Evolutionary conservation across 202 grass and related monocot genomes (phyloP).

Genomic region (Tripidium arundinaceum): DNA sequence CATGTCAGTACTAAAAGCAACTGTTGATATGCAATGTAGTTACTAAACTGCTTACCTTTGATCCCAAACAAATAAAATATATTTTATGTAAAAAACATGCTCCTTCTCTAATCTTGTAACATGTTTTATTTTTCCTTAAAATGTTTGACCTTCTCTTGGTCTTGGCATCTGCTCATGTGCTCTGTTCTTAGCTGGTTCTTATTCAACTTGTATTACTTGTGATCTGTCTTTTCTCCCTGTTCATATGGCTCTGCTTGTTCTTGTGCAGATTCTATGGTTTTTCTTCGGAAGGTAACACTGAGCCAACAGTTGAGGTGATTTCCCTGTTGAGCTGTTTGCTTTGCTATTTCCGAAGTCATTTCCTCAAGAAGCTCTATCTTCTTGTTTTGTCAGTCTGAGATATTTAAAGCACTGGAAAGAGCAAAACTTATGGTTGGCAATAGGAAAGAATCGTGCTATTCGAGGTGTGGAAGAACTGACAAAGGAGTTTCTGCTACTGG

Average conservation of each 20-base stretch:
- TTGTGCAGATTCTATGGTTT: slow-evolving; percentile 84
- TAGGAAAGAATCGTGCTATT: slow-evolving; percentile 71
- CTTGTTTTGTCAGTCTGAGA: slow-evolving; percentile 61
- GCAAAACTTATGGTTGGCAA: slow-evolving; percentile 68
- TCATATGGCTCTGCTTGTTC: background rate
- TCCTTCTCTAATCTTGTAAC: background rate
- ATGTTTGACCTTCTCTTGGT: background rate
- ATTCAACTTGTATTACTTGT: background rate
- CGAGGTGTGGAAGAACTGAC: slow-evolving; percentile 96
- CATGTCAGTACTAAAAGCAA: background rate
- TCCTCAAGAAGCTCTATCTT: slow-evolving; percentile 7
- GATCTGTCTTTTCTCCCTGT: background rate
- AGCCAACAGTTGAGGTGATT: slow-evolving; percentile 72
- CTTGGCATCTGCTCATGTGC: background rate
- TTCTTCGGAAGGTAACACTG: slow-evolving; percentile 76
- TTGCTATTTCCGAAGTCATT: slow-evolving; percentile 19
- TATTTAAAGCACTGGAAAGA: slow-evolving; percentile 91
- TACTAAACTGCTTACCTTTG: background rate
- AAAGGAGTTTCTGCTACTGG: slow-evolving; percentile 91
- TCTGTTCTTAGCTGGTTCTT: background rate
- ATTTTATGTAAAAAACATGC: background rate
- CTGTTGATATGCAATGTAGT: background rate
- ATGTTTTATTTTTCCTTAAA: background rate
- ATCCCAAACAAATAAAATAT: background rate
- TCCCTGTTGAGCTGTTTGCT: slow-evolving; percentile 15